Evolutionary conservation across 164 flowering plant species (phyloP), one percentile per base, ranked within the genome.

Genomic region (Protea cynaroides): DNA sequence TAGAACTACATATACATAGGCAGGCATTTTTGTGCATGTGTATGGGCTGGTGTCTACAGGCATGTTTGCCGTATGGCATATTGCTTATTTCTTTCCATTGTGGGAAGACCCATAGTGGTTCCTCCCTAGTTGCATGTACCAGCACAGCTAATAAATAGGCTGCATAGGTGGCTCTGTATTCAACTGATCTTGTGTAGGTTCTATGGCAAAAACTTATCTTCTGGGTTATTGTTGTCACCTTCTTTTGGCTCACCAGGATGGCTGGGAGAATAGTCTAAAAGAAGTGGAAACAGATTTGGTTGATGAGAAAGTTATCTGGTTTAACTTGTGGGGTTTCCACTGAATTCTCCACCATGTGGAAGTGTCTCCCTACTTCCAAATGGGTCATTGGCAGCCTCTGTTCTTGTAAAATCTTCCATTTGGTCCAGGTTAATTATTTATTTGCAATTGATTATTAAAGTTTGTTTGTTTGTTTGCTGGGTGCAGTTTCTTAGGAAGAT

Each of bases 401-500:
- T 29, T 29, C 34, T 29, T 5, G 5, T 5, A 29, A 5, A 3
- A 40, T 40, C 46, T 8, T 40, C 46, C 46, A 40, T 23, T 54
- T 2, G 12, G 34, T 29, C 38, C 17, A 17, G 58, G 3, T 18
- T 47, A n/a, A 53, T 22, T 7, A 5, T 29, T 43, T 14, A 54
- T 38, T 46, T 57, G 17, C 68, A 44, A 34, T 55, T 21, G 22
- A 25, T 46, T 17, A 17, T 21, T 21, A 8, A n/a, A n/a, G n/a
- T n/a, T 12, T 1, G 18, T 15, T n/a, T 49, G 14, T n/a, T 49
- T 15, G 47, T 37, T 38, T 44, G 8, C 4, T 65, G 70, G 58
- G 0, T 81, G 82, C 84, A 94, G 99, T 94, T 94, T 62, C 86
- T 91, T 10, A 78, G 87, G 56, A 94, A 84, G 73, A 94, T 94